These are phyloP conservation scores for Globisporangium acanthophoron DNA, from an alignment of 352 stramenopile genomes.

Conservation along the genomic window DNA sequence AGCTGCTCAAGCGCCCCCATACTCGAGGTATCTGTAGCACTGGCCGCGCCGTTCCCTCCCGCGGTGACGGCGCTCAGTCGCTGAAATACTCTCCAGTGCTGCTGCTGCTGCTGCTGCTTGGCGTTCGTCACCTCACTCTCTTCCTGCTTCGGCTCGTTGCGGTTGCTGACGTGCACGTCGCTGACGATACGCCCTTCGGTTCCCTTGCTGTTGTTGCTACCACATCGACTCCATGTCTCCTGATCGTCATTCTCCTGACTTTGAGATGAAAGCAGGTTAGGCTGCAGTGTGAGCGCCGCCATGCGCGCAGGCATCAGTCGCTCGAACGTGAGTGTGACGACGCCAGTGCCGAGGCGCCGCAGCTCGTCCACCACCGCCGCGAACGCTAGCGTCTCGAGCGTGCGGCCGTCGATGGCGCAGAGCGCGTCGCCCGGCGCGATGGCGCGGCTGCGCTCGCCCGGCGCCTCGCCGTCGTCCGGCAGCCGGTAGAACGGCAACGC, in stretches of 20 bases:
- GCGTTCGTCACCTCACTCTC: background rate
- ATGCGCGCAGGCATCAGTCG: constrained; percentile 2
- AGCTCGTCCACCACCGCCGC: constrained; percentile 56
- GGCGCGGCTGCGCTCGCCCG: constrained; percentile 48
- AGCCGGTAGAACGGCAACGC: constrained; percentile 64
- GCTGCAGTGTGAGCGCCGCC: background rate
- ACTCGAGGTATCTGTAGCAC: background rate
- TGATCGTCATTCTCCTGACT: background rate
- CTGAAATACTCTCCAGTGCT: constrained; percentile 39
- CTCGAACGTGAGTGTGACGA: constrained; percentile 44
- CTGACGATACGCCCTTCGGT: background rate
- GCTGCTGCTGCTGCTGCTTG: constrained; percentile 11
- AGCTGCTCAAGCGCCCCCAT: constrained; percentile 9
- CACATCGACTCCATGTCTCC: constrained; percentile 7
- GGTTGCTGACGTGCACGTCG: background rate
- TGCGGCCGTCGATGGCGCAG: constrained; percentile 33
- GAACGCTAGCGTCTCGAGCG: constrained; percentile 31
- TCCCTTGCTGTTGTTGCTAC: constrained; percentile 8
- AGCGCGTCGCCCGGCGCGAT: constrained; percentile 50
- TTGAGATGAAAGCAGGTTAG: background rate
- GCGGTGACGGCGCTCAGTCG: constrained; percentile 19
- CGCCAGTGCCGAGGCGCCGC: constrained; percentile 29
- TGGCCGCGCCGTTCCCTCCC: background rate
- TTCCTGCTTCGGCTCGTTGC: background rate
- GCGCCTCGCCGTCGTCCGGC: constrained; percentile 36